Evolutionary conservation across 2,329 filamentous ascomycete species (phyloP), one percentile per base, ranked within the genome.

Genomic region (Cladorrhinum sp.): DNA sequence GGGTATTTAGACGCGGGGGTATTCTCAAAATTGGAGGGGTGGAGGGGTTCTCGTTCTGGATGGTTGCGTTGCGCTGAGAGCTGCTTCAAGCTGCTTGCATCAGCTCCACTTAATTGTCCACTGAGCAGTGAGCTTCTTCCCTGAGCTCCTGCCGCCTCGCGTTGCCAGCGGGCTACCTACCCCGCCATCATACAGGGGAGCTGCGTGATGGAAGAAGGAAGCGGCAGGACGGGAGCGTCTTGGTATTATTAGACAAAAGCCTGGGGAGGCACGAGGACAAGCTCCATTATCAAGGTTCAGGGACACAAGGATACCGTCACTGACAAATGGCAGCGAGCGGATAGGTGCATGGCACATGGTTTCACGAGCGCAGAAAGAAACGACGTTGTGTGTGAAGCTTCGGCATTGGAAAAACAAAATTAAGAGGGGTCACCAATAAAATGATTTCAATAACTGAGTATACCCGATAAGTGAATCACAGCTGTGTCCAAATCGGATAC

Each of bases 291-390:
- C 10, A 30, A 30, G 26, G 4, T 30, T 30, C 26, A 30, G 26
- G 26, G 10, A 30, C 10, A 30, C 26, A 30, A 30, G n/a, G n/a
- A 30, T 30, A 30, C 10, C 4, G 26, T 20, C 42, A 46, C 14
- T 46, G 42, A 46, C 42, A 16, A 21, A 46, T 18, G n/a, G 16
- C 42, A 46, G 18, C n/a, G 30, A 14, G 12, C 33, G 53, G 53
- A 46, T 55, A 55, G 16, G 20, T 39, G 36, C 53, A 55, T 55
- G 53, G 24, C 28, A 21, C 20, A 55, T 55, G 33, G 53, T 55
- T 30, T 46, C 53, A 55, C 33, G 30, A 21, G 12, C 20, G 39
- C 14, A 30, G 53, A 24, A 55, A 46, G 18, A 46, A 14, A 20
- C 16, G 18, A 20, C 7, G 18, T 46, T 46, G 7, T 20, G 7